Percentiles rank a stretch among this genome's conserved stretches.
Conservation (phyloP, 2,329 filamentous ascomycete species). For the Aspergillus tamarii region DNA sequence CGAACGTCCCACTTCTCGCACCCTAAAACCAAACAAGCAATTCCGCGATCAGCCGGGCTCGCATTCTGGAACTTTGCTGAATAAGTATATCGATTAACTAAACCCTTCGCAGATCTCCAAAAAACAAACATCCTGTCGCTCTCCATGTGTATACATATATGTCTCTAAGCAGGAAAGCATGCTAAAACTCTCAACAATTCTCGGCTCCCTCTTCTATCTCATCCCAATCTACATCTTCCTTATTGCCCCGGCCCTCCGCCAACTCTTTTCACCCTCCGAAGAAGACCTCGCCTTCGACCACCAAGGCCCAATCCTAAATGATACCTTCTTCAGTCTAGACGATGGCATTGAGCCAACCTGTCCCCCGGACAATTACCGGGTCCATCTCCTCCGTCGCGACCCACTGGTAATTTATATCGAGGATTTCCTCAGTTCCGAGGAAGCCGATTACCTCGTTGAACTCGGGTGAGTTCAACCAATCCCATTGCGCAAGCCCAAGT, state of each 20-base stretch:
- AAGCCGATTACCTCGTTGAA: slow-evolving; percentile 55
- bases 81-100: background rate
- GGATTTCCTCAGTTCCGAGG: slow-evolving; percentile 53
- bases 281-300: slow-evolving; percentile 24
- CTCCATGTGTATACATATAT: background rate
- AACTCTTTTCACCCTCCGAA: slow-evolving; percentile 24
- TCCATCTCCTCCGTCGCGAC: slow-evolving; percentile 56
- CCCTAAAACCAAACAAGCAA: no score
- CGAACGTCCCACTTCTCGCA: no score
- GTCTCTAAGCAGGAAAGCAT: background rate
- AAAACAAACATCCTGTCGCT: background rate
- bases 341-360: slow-evolving; percentile 34
- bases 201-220: slow-evolving; percentile 41
- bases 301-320: slow-evolving; percentile 25
- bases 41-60: no score
- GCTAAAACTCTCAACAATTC: slow-evolving; percentile 32
- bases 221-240: slow-evolving; percentile 43
- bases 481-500: background rate
- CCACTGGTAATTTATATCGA: slow-evolving; percentile 64
- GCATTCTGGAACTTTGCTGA: background rate
- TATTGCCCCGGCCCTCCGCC: slow-evolving; percentile 36
- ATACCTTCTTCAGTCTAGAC: slow-evolving; percentile 39
- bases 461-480: slow-evolving; percentile 49
- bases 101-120: background rate
- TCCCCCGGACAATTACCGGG: slow-evolving; percentile 31